Evolutionary conservation across 768 basidiomycete species (phyloP).

Genomic region (Macrolepiota dolichaula): DNA sequence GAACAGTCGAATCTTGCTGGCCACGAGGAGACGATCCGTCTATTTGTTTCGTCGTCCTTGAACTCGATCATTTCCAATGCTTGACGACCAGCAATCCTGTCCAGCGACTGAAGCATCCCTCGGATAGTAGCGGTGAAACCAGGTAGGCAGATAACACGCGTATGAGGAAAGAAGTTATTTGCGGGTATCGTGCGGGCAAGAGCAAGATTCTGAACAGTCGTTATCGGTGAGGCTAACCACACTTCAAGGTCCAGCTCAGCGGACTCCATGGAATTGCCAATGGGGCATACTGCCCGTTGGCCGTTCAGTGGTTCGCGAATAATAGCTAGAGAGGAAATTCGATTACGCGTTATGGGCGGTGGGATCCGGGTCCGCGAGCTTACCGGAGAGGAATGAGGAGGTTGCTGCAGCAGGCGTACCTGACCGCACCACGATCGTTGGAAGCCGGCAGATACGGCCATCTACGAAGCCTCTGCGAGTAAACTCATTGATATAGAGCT

Average conservation of each 20-base stretch:
- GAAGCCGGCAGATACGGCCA: conserved; percentile 56
- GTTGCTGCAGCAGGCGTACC: conserved; percentile 53
- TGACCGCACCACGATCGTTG: conserved; percentile 56
- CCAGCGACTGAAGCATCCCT: conserved; percentile 50
- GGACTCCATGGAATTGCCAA: conserved; percentile 41
- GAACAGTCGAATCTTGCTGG: conserved; percentile 42
- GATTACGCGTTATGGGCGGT: neutral
- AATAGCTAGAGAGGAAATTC: conserved; percentile 29
- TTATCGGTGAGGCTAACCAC: conserved; percentile 50
- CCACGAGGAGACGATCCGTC: conserved; percentile 45
- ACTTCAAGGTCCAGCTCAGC: conserved; percentile 42
- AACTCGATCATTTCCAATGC: conserved; percentile 45
- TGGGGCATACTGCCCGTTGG: conserved; percentile 46
- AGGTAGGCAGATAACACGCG: conserved; percentile 54
- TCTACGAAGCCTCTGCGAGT: conserved; percentile 56
- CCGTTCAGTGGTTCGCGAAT: conserved; percentile 59
- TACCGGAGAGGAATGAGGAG: conserved; percentile 55
- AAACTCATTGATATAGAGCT: conserved; percentile 59
- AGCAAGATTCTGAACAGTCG: conserved; percentile 53
- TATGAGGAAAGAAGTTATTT: conserved; percentile 36
- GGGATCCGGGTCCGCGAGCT: neutral
- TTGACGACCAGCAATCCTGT: conserved; percentile 44
- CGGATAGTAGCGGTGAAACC: conserved; percentile 56
- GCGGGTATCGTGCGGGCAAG: conserved; percentile 44
- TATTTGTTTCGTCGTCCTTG: conserved; percentile 39